phyloP scores from a whole-genome alignment of 2,329 filamentous ascomycete genomes.

The Botrytis sinoallii region DNA sequence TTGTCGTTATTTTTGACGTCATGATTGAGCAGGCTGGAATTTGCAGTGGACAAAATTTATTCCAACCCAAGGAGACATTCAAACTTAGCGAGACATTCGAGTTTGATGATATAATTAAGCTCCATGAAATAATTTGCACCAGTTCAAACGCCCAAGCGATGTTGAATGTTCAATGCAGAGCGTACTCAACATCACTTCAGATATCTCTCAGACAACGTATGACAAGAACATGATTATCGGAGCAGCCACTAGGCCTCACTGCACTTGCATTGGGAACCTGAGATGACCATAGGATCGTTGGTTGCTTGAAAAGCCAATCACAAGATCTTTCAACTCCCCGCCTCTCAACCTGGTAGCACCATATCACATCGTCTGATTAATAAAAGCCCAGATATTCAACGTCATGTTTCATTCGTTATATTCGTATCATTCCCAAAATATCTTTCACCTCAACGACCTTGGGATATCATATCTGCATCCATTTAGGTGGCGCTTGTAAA shows the following conservation, averaged over 20 bases:
- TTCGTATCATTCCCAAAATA: not conserved
- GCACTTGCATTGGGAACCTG: not conserved
- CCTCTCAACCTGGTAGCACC: not conserved
- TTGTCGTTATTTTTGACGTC: not conserved
- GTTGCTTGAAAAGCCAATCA: not conserved
- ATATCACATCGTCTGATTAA: not conserved
- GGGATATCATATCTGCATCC: conserved; percentile 3
- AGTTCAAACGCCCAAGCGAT: not conserved
- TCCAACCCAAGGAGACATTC: not conserved
- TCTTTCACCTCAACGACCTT: not conserved
- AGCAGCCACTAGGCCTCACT: not conserved
- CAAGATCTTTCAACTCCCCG: not conserved
- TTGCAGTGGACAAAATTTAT: not conserved
- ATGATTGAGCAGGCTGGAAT: not conserved
- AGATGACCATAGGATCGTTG: no score
- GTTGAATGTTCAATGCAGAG: not conserved
- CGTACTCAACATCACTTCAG: not conserved
- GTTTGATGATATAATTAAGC: not conserved
- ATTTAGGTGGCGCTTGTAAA: not conserved
- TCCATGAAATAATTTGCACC: not conserved
- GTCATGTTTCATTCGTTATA: not conserved
- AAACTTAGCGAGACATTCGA: not conserved
- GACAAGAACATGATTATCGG: not conserved
- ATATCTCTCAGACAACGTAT: not conserved
- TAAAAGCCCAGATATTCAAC: not conserved